Conservation (phyloP, 257 asterid genomes). For the Ehretia macrophylla region DNA sequence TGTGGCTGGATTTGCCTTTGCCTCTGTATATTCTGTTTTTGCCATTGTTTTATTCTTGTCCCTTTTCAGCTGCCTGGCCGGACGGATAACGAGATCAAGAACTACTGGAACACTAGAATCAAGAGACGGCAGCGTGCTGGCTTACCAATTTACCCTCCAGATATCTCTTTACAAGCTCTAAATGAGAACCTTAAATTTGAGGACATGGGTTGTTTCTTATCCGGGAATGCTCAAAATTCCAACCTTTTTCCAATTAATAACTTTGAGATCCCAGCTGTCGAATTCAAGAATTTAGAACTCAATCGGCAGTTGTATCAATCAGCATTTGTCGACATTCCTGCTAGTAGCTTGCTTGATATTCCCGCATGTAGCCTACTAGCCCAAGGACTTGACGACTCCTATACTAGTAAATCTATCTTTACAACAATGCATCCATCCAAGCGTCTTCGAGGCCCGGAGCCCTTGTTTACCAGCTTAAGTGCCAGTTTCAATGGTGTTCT, state of each 20-base stretch:
- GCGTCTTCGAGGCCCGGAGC: slow-evolving; percentile 40
- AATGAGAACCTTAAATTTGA: slow-evolving; percentile 15
- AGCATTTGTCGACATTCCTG: slow-evolving; percentile 20
- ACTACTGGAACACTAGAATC: slow-evolving; percentile 13
- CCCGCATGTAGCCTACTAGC: slow-evolving; percentile 29
- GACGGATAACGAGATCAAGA: slow-evolving; percentile 14
- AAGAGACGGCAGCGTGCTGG: slow-evolving; percentile 14
- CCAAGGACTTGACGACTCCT: slow-evolving; percentile 21
- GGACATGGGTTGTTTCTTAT: slow-evolving; percentile 19
- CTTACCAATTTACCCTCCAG: slow-evolving; percentile 8
- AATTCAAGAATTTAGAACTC: slow-evolving; percentile 31
- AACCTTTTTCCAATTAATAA: slow-evolving; percentile 21
- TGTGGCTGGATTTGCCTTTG: too few relatives aligned
- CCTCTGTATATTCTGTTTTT: background rate
- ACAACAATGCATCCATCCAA: slow-evolving; percentile 36
- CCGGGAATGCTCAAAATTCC: slow-evolving; percentile 19
- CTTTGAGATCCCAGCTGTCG: slow-evolving; percentile 37
- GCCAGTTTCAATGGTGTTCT: slow-evolving; percentile 17
- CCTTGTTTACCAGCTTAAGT: slow-evolving; percentile 17
- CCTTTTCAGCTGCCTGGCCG: slow-evolving; percentile 12
- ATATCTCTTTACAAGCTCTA: background rate
- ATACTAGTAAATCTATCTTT: slow-evolving; percentile 14
- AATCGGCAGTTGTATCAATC: slow-evolving; percentile 25
- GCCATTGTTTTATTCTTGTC: background rate
- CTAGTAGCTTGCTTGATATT: slow-evolving; percentile 25